These are phyloP conservation scores for Colletotrichum tropicale DNA, from an alignment of 2,329 filamentous ascomycete genomes.

Conservation along the genomic window DNA sequence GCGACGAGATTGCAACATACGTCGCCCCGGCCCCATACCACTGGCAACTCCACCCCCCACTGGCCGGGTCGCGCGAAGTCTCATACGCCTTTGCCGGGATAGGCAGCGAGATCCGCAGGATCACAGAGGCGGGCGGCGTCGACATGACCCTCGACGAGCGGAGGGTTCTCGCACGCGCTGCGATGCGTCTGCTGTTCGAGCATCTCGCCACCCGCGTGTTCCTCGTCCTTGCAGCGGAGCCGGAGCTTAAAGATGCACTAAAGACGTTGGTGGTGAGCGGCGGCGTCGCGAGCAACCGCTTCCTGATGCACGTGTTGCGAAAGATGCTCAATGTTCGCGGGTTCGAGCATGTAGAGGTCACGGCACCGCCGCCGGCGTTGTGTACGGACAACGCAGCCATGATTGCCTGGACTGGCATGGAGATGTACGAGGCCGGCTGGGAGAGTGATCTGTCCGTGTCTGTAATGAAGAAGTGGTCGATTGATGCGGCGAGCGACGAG, in stretches of 20 bases:
- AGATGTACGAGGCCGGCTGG: conserved; percentile 88
- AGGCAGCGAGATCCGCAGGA: conserved; percentile 66
- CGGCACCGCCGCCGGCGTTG: conserved; percentile 76
- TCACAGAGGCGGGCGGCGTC: conserved; percentile 43
- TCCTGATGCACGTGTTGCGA: conserved; percentile 70
- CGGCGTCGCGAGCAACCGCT: conserved; percentile 87
- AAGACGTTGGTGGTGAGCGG: conserved; percentile 81
- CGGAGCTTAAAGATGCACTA: conserved; percentile 34
- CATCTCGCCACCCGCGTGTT: conserved; percentile 80
- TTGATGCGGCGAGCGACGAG: conserved; percentile 65
- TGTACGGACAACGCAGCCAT: conserved; percentile 98
- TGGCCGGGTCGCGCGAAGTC: conserved; percentile 61
- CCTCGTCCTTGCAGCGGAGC: conserved; percentile 59
- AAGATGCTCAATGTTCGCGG: conserved; percentile 68
- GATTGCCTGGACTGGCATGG: conserved; percentile 92
- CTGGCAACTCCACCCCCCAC: conserved; percentile 75
- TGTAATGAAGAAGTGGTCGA: conserved; percentile 73
- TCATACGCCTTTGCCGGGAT: conserved; percentile 79
- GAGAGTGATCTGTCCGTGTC: conserved; percentile 63
- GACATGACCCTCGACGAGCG: conserved; percentile 64
- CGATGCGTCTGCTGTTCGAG: conserved; percentile 85
- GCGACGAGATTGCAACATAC: conserved; percentile 58
- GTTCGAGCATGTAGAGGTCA: conserved; percentile 62
- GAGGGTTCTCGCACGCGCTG: conserved; percentile 69
- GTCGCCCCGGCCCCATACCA: conserved; percentile 40